Percentiles rank a stretch among this genome's conserved stretches.
phyloP scores from a whole-genome alignment of 768 basidiomycete species.

The Daedalea quercina region DNA sequence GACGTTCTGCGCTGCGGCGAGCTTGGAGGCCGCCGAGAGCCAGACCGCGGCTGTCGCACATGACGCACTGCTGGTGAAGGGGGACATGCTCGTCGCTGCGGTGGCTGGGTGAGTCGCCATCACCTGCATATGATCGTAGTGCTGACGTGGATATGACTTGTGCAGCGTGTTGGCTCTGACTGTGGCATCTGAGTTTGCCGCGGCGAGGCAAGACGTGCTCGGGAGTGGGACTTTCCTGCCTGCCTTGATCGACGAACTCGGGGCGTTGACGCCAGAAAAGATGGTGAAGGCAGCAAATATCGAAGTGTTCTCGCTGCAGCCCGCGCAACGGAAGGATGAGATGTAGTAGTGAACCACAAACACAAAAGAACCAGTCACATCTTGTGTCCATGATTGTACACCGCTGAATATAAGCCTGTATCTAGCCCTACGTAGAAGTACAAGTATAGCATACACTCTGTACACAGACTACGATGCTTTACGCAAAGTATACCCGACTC shows the following conservation, averaged over 20 bases:
- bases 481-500: neutral
- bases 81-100: slow-evolving; percentile 73
- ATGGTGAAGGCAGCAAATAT: slow-evolving; percentile 24
- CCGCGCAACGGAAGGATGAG: neutral
- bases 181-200: slow-evolving; percentile 57
- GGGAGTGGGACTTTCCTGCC: slow-evolving; percentile 62
- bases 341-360: no score
- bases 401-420: neutral
- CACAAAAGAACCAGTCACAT: neutral
- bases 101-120: slow-evolving; percentile 58
- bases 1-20: slow-evolving; percentile 70
- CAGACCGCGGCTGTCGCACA: slow-evolving; percentile 13
- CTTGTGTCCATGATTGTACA: neutral
- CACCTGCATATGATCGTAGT: neutral
- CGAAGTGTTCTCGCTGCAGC: slow-evolving; percentile 8
- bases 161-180: slow-evolving; percentile 48
- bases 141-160: neutral
- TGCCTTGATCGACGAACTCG: slow-evolving; percentile 60
- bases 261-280: slow-evolving; percentile 32
- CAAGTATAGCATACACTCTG: neutral
- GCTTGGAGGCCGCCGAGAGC: slow-evolving; percentile 29
- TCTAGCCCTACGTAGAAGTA: neutral
- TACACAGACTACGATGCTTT: neutral
- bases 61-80: slow-evolving; percentile 49
- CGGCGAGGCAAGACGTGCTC: slow-evolving; percentile 40